Percentiles rank a stretch among this genome's conserved stretches.
Evolutionary conservation across 164 flowering plant genomes (phyloP).

Genomic region (Chimonanthus salicifolius): DNA sequence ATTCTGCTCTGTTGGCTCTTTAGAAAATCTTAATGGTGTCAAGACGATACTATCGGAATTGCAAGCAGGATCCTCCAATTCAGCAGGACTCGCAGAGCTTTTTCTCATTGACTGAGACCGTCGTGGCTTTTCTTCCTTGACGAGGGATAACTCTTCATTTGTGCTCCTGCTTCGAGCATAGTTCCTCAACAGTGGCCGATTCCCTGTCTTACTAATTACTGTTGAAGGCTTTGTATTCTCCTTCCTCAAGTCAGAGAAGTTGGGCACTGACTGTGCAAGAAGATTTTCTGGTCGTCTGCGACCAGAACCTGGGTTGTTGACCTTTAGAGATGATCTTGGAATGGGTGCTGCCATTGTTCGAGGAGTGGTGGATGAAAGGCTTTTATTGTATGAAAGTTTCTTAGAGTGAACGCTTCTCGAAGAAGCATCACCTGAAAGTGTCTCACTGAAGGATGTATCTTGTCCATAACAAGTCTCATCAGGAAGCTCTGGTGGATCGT

Average conservation of each 20-base stretch:
- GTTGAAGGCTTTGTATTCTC: slow-evolving; percentile 80
- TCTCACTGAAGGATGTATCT: slow-evolving; percentile 33
- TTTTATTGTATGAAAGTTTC: slow-evolving; percentile 48
- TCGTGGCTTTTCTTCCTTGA: slow-evolving; percentile 66
- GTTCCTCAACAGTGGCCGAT: slow-evolving; percentile 51
- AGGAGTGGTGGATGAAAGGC: slow-evolving; percentile 51
- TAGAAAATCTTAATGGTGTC: slow-evolving; percentile 40
- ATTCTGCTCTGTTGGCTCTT: slow-evolving; percentile 43
- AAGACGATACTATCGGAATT: slow-evolving; percentile 42
- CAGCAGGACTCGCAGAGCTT: slow-evolving; percentile 42
- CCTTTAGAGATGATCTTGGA: slow-evolving; percentile 52
- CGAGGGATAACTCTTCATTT: slow-evolving; percentile 42
- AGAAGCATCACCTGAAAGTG: slow-evolving; percentile 34
- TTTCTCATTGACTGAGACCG: slow-evolving; percentile 55
- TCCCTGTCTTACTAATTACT: slow-evolving; percentile 43
- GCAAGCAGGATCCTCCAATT: slow-evolving; percentile 42
- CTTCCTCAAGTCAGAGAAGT: slow-evolving; percentile 80
- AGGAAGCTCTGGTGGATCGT: slow-evolving; percentile 37
- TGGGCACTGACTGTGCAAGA: slow-evolving; percentile 91
- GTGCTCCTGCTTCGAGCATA: slow-evolving; percentile 61
- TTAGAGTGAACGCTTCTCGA: slow-evolving; percentile 46
- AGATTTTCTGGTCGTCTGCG: slow-evolving; percentile 61
- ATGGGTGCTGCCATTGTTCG: slow-evolving; percentile 43
- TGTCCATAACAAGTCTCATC: slow-evolving; percentile 36
- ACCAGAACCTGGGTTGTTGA: slow-evolving; percentile 55